Evolutionary conservation across 768 basidiomycete genomes (phyloP).

Genomic region (Kwoniella mangroviensis): DNA sequence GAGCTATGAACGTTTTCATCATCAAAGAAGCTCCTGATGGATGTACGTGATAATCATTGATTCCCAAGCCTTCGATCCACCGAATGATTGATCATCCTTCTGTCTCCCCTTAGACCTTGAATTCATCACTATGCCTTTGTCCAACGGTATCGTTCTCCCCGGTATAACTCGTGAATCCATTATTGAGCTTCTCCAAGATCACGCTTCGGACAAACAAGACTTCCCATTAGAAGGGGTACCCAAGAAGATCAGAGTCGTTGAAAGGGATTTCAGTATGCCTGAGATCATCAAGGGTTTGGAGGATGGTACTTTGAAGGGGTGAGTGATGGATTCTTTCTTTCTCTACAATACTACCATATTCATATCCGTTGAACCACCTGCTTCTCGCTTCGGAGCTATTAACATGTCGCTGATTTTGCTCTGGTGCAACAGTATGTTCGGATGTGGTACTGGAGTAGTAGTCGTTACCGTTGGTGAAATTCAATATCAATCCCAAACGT

Average conservation of each 20-base stretch:
- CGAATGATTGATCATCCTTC: no score
- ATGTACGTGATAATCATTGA: constrained; percentile 30
- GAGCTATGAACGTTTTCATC: constrained; percentile 52
- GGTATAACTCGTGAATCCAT: constrained; percentile 51
- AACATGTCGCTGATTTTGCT: no score
- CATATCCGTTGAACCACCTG: no score
- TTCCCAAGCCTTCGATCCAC: not conserved
- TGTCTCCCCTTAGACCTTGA: constrained; percentile 34
- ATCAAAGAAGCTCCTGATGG: constrained; percentile 52
- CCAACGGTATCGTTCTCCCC: constrained; percentile 52
- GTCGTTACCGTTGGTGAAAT: constrained; percentile 46
- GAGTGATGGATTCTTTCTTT: constrained; percentile 9
- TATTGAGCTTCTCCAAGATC: constrained; percentile 41
- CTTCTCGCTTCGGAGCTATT: no score
- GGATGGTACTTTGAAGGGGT: constrained; percentile 48
- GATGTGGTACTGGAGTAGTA: constrained; percentile 52
- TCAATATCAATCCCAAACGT: constrained; percentile 35
- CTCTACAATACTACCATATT: no score
- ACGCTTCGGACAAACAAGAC: constrained; percentile 37
- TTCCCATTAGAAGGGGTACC: constrained; percentile 44
- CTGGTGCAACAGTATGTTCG: constrained; percentile 41
- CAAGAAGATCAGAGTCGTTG: constrained; percentile 44
- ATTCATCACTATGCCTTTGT: constrained; percentile 51
- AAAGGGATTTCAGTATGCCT: constrained; percentile 50
- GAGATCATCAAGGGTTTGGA: constrained; percentile 41